Evolutionary conservation across 129 eudicot genomes (phyloP).

Genomic region (Lonicera japonica): DNA sequence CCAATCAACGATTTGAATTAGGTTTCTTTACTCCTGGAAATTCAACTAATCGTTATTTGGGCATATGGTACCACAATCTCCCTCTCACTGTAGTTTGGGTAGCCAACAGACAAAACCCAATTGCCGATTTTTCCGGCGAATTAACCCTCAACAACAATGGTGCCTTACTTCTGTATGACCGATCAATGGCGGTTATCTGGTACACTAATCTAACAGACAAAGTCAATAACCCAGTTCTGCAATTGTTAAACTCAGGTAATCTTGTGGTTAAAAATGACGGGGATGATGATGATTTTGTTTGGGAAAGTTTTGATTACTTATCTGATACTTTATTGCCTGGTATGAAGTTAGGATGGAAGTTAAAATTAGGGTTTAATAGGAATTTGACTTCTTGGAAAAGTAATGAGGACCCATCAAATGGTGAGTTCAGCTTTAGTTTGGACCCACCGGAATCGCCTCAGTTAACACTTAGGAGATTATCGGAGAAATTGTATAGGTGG

Average conservation of each 20-base stretch:
- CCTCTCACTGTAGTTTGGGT: conserved; percentile 46
- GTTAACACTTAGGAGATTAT: neutral
- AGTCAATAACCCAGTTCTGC: conserved; percentile 20
- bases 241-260: conserved; percentile 42
- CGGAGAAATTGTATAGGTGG: neutral
- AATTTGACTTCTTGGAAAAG: neutral
- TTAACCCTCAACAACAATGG: conserved; percentile 22
- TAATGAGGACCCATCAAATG: neutral
- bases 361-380: neutral
- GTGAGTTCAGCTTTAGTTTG: neutral
- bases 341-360: neutral
- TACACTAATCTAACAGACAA: neutral
- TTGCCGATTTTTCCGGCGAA: conserved; percentile 11
- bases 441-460: neutral
- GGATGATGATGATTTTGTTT: neutral
- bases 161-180: conserved; percentile 14
- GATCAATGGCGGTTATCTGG: conserved; percentile 22
- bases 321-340: neutral
- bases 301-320: conserved; percentile 12
- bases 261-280: conserved; percentile 27
- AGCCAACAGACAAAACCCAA: conserved; percentile 32
- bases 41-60: conserved; percentile 33
- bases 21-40: conserved; percentile 41
- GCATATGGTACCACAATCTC: conserved; percentile 37
- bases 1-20: conserved; percentile 30